A percentile compares a stretch with the other conserved stretches of the same genome.
phyloP scores from a whole-genome alignment of 495 filamentous ascomycete species.

The Penicillium pulvis region DNA sequence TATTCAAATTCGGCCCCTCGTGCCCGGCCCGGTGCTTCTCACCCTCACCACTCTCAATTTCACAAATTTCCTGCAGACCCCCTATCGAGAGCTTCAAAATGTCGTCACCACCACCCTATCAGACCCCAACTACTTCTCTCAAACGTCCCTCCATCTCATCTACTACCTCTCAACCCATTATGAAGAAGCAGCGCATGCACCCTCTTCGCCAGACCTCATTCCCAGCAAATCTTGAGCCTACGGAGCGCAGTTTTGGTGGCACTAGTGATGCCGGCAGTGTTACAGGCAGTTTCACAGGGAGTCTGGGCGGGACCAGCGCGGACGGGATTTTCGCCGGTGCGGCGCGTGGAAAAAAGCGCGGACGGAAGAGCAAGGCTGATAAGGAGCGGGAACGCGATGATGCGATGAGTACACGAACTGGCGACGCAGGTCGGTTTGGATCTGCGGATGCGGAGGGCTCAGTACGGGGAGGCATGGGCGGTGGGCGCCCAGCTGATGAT shows the following conservation, averaged over 20 bases:
- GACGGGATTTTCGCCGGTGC: constrained; percentile 40
- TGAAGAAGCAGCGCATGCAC: constrained; percentile 54
- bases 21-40: background rate
- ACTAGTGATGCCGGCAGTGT: constrained; percentile 68
- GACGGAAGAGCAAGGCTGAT: constrained; percentile 64
- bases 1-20: background rate
- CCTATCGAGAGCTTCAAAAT: constrained; percentile 27
- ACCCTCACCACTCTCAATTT: background rate
- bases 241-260: constrained; percentile 65
- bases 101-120: constrained; percentile 48
- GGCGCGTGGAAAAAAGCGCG: constrained; percentile 58
- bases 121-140: constrained; percentile 37
- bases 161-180: constrained; percentile 35
- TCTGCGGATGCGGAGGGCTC: constrained; percentile 46
- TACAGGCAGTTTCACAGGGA: constrained; percentile 61
- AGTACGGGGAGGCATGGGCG: constrained; percentile 45
- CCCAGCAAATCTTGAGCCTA: constrained; percentile 55
- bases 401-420: constrained; percentile 51
- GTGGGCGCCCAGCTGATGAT: constrained; percentile 52
- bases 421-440: constrained; percentile 47
- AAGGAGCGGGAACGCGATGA: constrained; percentile 52
- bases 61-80: background rate
- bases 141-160: constrained; percentile 50
- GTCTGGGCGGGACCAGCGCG: constrained; percentile 56
- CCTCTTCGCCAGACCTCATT: constrained; percentile 90